Evolutionary conservation across 1,284 basidiomycete species (phyloP).

Genomic region (Laetiporus sulphureus): DNA sequence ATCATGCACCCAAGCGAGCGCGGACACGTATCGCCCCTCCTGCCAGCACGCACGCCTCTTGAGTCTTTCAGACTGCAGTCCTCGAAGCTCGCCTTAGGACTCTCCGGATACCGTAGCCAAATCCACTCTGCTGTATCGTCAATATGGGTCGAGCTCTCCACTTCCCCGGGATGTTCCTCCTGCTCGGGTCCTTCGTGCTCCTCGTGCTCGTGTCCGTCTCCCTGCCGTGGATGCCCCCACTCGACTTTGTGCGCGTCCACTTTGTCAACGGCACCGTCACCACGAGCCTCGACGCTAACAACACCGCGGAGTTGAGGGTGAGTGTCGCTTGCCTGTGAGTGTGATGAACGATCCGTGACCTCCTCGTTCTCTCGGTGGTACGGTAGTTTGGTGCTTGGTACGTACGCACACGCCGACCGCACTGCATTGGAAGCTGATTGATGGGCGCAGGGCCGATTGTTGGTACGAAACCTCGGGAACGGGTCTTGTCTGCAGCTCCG

Average conservation of each 20-base stretch:
- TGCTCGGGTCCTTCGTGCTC: conserved; percentile 58
- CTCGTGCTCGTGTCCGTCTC: conserved; percentile 64
- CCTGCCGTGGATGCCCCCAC: conserved; percentile 53
- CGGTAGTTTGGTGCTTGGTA: conserved; percentile 57
- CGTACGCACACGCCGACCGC: conserved; percentile 12
- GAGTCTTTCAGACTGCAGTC: no score
- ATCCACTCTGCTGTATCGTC: no score
- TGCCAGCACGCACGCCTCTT: no score
- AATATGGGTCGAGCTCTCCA: conserved; percentile 30
- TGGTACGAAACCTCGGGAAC: conserved; percentile 39
- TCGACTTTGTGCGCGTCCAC: conserved; percentile 58
- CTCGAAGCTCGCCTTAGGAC: no score
- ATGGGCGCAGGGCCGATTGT: conserved; percentile 43
- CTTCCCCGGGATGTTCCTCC: conserved; percentile 56
- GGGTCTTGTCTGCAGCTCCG: conserved; percentile 38
- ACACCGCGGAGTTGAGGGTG: conserved; percentile 47
- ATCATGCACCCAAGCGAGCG: no score
- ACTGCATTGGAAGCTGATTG: background rate
- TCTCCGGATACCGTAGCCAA: no score
- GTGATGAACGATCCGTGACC: no score
- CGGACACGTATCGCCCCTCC: no score
- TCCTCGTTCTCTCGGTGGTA: no score
- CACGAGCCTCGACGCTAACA: conserved; percentile 24
- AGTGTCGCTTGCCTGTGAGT: no score
- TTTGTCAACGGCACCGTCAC: conserved; percentile 31